These are phyloP conservation scores for Neofusicoccum cordaticola DNA, from an alignment of 2,329 filamentous ascomycete genomes.

Conservation along the genomic window DNA sequence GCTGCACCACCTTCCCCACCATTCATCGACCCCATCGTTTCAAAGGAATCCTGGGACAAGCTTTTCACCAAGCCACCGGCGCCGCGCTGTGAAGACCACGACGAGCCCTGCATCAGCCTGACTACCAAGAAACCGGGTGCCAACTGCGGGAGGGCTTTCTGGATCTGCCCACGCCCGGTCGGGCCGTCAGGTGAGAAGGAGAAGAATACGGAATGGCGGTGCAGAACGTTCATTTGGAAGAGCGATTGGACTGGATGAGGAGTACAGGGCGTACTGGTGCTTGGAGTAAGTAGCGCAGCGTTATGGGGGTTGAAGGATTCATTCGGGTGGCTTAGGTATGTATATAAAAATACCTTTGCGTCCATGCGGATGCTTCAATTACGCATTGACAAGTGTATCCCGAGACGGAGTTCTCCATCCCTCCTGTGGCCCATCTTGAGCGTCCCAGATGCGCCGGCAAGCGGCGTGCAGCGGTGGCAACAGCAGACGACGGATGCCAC, in stretches of 20 bases:
- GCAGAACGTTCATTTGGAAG: slow-evolving; percentile 75
- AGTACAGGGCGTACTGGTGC: too few relatives aligned
- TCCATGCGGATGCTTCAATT: too few relatives aligned
- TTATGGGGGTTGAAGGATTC: too few relatives aligned
- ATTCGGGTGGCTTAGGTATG: too few relatives aligned
- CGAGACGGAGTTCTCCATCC: too few relatives aligned
- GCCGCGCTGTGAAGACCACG: slow-evolving; percentile 78
- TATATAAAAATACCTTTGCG: too few relatives aligned
- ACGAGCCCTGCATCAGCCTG: slow-evolving; percentile 79
- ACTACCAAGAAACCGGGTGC: slow-evolving; percentile 85
- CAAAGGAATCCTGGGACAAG: slow-evolving; percentile 82
- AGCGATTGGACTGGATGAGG: slow-evolving; percentile 55
- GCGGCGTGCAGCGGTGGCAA: too few relatives aligned
- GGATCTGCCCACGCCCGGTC: slow-evolving; percentile 71
- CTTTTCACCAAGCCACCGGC: slow-evolving; percentile 71
- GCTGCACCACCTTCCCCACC: not conserved
- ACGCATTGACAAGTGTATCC: too few relatives aligned
- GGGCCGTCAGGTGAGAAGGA: slow-evolving; percentile 85
- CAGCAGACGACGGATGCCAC: too few relatives aligned
- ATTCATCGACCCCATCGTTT: slow-evolving; percentile 65
- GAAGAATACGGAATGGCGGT: slow-evolving; percentile 80
- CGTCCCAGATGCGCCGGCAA: too few relatives aligned
- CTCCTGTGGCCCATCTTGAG: too few relatives aligned
- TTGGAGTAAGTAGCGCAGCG: too few relatives aligned
- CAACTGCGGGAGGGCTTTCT: slow-evolving; percentile 69